Evolutionary conservation across 306 rosid species (phyloP).

Genomic region (Dryas drummondii): DNA sequence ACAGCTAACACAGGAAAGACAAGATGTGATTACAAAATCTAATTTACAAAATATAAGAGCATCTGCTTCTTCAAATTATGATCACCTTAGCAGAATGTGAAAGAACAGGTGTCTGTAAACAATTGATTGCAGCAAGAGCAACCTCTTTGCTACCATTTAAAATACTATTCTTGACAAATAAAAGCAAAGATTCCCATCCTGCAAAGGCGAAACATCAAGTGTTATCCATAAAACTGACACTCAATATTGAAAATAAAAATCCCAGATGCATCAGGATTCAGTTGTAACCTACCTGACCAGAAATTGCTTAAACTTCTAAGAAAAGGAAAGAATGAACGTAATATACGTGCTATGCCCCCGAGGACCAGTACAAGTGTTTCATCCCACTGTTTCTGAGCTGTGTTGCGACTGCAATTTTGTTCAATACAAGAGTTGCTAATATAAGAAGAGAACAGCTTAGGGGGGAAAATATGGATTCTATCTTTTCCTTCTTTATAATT

Average conservation of each 20-base stretch:
- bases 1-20: neutral
- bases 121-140: slow-evolving; percentile 89
- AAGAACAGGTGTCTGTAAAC: slow-evolving; percentile 81
- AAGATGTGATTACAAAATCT: neutral
- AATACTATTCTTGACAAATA: slow-evolving; percentile 78
- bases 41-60: slow-evolving; percentile 6
- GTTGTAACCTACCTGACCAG: slow-evolving; percentile 71
- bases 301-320: slow-evolving; percentile 72
- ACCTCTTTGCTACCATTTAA: slow-evolving; percentile 89
- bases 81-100: slow-evolving; percentile 88
- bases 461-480: neutral
- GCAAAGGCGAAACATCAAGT: slow-evolving; percentile 31
- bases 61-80: slow-evolving; percentile 11
- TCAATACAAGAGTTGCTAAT: slow-evolving; percentile 21
- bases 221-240: slow-evolving; percentile 19
- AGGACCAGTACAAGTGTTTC: slow-evolving; percentile 91
- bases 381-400: slow-evolving; percentile 99
- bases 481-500: neutral
- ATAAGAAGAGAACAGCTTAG: slow-evolving; percentile 6
- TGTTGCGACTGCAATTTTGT: slow-evolving; percentile 82
- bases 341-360: slow-evolving; percentile 88
- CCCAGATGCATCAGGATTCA: slow-evolving; percentile 24
- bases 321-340: slow-evolving; percentile 86
- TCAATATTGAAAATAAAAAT: slow-evolving; percentile 21
- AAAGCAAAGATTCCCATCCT: slow-evolving; percentile 96